Base-by-base conservation (phyloP, 2,329 filamentous ascomycete species). In the Cladophialophora yegresii region DNA sequence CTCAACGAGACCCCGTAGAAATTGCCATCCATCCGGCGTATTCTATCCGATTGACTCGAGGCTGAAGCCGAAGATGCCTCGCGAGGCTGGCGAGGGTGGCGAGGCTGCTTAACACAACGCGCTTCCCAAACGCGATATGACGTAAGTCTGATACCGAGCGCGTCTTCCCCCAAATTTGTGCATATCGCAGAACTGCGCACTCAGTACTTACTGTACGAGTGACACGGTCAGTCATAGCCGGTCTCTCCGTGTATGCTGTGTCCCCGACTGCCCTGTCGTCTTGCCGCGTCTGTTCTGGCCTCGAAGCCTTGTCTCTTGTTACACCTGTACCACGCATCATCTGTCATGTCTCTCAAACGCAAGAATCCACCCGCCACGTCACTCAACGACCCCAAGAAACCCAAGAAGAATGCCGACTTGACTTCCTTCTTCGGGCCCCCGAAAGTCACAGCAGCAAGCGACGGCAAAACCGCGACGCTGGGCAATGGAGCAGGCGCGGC, bases 391-490 rank as follows among this genome's bases (percentile, higher is more conserved):
- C 73, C 82, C 53, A 93, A 93, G 77, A 93, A 92, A 75, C 75
- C 87, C 64, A 92, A 89, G 77, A 81, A 84, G 59, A 89, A 95
- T 73, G 86, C 83, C 67, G 92, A 83, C 79, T 96, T 99, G 74
- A 93, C 89, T 30, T 90, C 92, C 16, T 98, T 98, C 83, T 98
- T 99, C 73, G 85, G 87, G 13, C 82, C 85, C 20, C 87, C 92
- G 5, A 90, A 89, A 74, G 71, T 79, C 16, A 65, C 63, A 8
- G 26, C 65, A n/a, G 73, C 71, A 60, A 74, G 59, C 73, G 77
- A 64, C 69, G 71, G 22, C 54, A 62, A 45, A 61, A 26, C 26
- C 12, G 23, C 66, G 22, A 70, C 73, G 12, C 68, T 71, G 22
- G 45, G 30, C 63, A 73, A 70, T 64, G 72, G 66, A 70, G 73